Conservation (phyloP, 352 stramenopile genomes). For the Globisporangium okanoganense region DNA sequence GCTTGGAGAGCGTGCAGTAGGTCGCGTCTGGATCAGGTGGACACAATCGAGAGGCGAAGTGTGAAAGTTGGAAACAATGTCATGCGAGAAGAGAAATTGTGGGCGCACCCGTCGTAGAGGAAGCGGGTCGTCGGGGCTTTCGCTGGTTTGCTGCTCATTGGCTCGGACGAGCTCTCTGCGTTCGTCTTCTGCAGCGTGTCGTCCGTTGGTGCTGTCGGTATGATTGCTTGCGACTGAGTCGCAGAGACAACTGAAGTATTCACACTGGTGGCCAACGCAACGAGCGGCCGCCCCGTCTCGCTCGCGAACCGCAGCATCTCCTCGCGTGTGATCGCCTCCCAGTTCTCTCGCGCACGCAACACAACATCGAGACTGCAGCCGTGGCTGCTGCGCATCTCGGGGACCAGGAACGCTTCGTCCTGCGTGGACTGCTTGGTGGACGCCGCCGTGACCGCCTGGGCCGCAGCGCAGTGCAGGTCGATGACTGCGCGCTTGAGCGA, state of each 20-base stretch:
- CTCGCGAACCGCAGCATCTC: conserved; percentile 58
- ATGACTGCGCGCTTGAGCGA: conserved; percentile 54
- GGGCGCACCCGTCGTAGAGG: conserved; percentile 57
- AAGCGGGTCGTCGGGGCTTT: conserved; percentile 32
- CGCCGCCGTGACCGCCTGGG: conserved; percentile 16
- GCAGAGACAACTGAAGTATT: background rate
- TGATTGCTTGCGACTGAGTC: background rate
- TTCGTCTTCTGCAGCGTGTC: background rate
- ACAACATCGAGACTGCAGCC: conserved; percentile 46
- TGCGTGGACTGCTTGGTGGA: conserved; percentile 20
- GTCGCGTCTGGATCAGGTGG: conserved; percentile 36
- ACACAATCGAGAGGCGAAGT: background rate
- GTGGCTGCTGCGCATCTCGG: conserved; percentile 15
- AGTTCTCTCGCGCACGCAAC: conserved; percentile 31
- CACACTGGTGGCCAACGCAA: conserved; percentile 12
- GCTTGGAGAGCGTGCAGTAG: conserved; percentile 58
- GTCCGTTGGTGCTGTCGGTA: background rate
- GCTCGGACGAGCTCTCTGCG: background rate
- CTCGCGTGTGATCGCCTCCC: conserved; percentile 65
- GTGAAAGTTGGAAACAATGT: too few species aligned
- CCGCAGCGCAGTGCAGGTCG: conserved; percentile 51
- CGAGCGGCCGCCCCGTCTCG: conserved; percentile 36
- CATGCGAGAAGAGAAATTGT: background rate
- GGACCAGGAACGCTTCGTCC: conserved; percentile 26
- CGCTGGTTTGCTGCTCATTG: background rate